Percentiles rank a stretch among this genome's conserved stretches.
Evolutionary conservation across 441 rosid genomes (phyloP).

Genomic region (Dalechampia spathulata): DNA sequence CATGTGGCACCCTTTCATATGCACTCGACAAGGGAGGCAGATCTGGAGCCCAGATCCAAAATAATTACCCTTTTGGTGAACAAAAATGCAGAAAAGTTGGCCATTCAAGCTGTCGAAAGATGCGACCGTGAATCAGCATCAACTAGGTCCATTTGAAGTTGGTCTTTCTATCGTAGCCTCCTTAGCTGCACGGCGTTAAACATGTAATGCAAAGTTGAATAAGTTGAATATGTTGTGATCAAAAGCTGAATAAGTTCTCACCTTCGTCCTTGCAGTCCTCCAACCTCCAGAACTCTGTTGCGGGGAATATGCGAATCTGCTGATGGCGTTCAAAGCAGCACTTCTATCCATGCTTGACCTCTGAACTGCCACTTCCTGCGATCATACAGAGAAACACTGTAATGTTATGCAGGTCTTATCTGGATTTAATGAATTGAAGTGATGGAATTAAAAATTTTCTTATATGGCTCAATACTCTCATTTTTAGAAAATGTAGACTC

Average conservation of each 20-base stretch:
- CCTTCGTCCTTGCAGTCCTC: conserved; percentile 85
- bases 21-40: background rate
- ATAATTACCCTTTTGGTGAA: background rate
- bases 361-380: conserved; percentile 30
- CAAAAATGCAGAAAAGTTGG: background rate
- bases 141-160: conserved; percentile 15
- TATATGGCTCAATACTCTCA: too few relatives aligned
- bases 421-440: too few relatives aligned
- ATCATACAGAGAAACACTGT: background rate
- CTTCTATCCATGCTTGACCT: conserved; percentile 27
- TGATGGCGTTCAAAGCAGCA: conserved; percentile 40
- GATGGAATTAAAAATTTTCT: too few relatives aligned
- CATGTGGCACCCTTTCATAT: background rate
- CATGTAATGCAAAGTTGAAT: background rate
- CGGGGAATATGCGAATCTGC: conserved; percentile 53
- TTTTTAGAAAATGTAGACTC: too few relatives aligned
- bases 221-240: background rate
- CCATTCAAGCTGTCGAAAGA: background rate
- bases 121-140: background rate
- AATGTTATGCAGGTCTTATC: too few relatives aligned
- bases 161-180: conserved; percentile 47
- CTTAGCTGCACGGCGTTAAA: conserved; percentile 33
- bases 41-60: background rate
- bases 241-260: conserved; percentile 19
- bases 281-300: conserved; percentile 52